phyloP scores from a whole-genome alignment of 257 asterid species.

The Misopates orontium region DNA sequence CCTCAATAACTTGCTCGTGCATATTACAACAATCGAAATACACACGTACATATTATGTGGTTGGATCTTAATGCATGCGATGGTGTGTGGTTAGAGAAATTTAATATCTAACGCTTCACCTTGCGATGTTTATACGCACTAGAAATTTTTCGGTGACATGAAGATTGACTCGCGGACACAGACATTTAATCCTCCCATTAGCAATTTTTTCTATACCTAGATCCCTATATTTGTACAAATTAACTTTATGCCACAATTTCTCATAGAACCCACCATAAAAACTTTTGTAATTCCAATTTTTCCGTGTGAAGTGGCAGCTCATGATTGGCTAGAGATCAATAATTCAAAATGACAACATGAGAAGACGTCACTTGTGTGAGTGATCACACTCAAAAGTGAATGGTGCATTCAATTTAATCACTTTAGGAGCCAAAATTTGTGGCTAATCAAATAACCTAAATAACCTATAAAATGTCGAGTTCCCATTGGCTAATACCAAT shows the following conservation, averaged over 20 bases:
- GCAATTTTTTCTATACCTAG: too few relatives aligned
- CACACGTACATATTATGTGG: too few relatives aligned
- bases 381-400: neutral
- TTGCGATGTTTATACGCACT: too few relatives aligned
- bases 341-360: neutral
- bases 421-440: neutral
- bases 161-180: too few relatives aligned
- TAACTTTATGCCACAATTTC: neutral
- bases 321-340: slow-evolving; percentile 8
- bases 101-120: too few relatives aligned
- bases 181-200: too few relatives aligned
- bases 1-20: too few relatives aligned
- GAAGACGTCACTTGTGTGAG: slow-evolving; percentile 15
- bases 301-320: neutral
- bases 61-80: too few relatives aligned
- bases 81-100: too few relatives aligned
- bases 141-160: too few relatives aligned
- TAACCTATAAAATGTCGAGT: neutral
- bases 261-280: neutral
- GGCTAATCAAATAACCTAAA: too few relatives aligned
- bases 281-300: neutral
- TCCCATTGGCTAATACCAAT: neutral
- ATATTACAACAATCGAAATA: too few relatives aligned
- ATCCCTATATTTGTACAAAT: neutral
- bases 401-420: neutral